Evolutionary conservation across 441 rosid species (phyloP).

Genomic region (Brassica hybrid): DNA sequence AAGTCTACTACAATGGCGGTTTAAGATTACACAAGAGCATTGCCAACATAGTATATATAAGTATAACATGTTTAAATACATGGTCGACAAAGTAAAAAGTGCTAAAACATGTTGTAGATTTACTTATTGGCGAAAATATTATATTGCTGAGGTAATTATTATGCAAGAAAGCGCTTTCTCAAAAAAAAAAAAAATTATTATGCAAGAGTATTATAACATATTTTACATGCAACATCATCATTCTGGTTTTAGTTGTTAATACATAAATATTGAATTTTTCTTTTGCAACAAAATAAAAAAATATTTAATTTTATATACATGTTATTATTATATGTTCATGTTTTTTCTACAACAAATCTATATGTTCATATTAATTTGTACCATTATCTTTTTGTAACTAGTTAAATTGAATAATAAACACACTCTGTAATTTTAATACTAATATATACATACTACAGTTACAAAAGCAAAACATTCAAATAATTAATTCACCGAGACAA

Average conservation of each 20-base stretch:
- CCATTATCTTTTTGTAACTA: background rate
- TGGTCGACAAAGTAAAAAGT: background rate
- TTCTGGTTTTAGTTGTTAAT: background rate
- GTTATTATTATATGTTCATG: too few species aligned
- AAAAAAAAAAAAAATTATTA: too few species aligned
- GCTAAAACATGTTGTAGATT: background rate
- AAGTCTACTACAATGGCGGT: constrained; percentile 1
- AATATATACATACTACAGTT: background rate
- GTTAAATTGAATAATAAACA: background rate
- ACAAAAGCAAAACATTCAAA: background rate
- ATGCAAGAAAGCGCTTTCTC: too few species aligned
- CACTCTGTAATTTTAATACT: background rate
- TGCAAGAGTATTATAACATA: background rate
- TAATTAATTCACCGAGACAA: background rate
- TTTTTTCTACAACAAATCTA: too few species aligned
- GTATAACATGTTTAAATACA: background rate
- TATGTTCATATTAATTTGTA: too few species aligned
- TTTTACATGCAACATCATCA: background rate
- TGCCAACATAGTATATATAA: background rate
- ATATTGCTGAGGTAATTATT: too few species aligned
- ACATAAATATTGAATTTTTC: too few species aligned
- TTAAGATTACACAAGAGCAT: background rate
- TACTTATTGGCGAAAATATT: background rate
- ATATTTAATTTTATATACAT: too few species aligned
- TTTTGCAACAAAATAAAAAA: too few species aligned